A percentile compares a stretch with the other conserved stretches of the same genome.
Evolutionary conservation across 257 asterid species (phyloP).

Genomic region (Schizonepeta tenuifolia): DNA sequence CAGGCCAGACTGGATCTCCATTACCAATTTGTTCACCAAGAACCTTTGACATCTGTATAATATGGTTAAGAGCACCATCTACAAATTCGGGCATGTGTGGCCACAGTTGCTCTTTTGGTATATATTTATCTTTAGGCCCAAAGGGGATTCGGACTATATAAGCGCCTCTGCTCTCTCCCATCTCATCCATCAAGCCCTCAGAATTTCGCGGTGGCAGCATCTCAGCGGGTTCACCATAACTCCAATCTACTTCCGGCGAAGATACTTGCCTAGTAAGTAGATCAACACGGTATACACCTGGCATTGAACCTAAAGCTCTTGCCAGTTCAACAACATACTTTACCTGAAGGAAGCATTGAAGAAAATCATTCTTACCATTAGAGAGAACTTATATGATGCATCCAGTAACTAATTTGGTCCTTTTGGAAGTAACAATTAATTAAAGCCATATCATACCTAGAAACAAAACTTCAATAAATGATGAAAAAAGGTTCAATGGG

Average conservation of each 20-base stretch:
- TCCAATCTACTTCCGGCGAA: slow-evolving; percentile 88
- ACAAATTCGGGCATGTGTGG: slow-evolving; percentile 91
- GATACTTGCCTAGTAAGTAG: slow-evolving; percentile 90
- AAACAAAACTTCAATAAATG: slow-evolving; percentile 1
- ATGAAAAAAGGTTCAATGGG: slow-evolving; percentile 1
- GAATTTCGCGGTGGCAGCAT: slow-evolving; percentile 73
- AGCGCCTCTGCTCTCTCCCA: slow-evolving; percentile 93
- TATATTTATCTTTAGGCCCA: slow-evolving; percentile 85
- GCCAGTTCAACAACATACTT: slow-evolving; percentile 94
- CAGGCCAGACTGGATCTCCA: slow-evolving; percentile 93
- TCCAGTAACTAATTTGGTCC: slow-evolving; percentile 1
- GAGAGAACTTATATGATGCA: slow-evolving; percentile 19
- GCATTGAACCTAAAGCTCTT: slow-evolving; percentile 91
- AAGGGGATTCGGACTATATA: slow-evolving; percentile 85
- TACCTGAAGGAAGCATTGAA: slow-evolving; percentile 55
- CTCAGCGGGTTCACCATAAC: slow-evolving; percentile 91
- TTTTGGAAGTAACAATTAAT: not conserved
- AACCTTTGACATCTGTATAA: slow-evolving; percentile 83
- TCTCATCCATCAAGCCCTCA: slow-evolving; percentile 63
- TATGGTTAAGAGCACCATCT: slow-evolving; percentile 80
- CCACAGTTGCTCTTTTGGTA: slow-evolving; percentile 85
- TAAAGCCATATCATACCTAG: not conserved
- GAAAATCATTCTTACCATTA: slow-evolving; percentile 11
- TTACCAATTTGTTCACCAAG: slow-evolving; percentile 90
- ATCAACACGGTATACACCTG: slow-evolving; percentile 94